phyloP scores from a whole-genome alignment of 2,329 filamentous ascomycete genomes.

The Hypomyces perniciosus region DNA sequence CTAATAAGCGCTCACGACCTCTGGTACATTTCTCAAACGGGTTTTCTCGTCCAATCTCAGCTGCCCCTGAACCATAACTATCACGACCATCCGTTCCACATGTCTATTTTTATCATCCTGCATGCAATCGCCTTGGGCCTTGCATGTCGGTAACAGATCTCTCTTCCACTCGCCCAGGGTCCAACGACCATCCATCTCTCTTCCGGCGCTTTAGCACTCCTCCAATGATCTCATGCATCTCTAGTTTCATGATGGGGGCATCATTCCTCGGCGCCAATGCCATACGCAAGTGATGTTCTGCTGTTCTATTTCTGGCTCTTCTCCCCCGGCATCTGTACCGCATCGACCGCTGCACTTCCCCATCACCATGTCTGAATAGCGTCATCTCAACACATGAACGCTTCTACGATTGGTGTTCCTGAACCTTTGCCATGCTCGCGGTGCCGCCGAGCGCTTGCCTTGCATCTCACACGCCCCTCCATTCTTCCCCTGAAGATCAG shows the following conservation, averaged over 20 bases:
- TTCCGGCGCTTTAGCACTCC: background rate
- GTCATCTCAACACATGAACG: background rate
- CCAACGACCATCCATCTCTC: background rate
- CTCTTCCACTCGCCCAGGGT: background rate
- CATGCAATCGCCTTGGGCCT: conserved; percentile 1
- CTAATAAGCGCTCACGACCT: conserved; percentile 10
- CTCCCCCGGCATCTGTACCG: background rate
- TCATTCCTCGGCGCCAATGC: background rate
- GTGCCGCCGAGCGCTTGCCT: conserved; percentile 4
- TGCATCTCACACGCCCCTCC: conserved; percentile 2
- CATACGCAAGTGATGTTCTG: background rate
- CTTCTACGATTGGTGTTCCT: conserved; percentile 8
- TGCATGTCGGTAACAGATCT: background rate
- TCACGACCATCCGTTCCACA: background rate
- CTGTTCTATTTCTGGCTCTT: conserved; percentile 7
- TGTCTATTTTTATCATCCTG: conserved; percentile 7
- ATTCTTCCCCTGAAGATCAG: background rate
- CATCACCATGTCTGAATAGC: conserved; percentile 3
- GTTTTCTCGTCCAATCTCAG: conserved; percentile 1
- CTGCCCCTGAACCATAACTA: background rate
- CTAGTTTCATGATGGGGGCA: background rate
- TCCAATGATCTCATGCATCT: conserved; percentile 2
- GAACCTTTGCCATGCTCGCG: conserved; percentile 2
- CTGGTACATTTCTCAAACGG: conserved; percentile 10
- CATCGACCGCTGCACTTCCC: conserved; percentile 2